Base-by-base conservation (phyloP, 176 grass and related monocot species). In the Luzula sylvatica region DNA sequence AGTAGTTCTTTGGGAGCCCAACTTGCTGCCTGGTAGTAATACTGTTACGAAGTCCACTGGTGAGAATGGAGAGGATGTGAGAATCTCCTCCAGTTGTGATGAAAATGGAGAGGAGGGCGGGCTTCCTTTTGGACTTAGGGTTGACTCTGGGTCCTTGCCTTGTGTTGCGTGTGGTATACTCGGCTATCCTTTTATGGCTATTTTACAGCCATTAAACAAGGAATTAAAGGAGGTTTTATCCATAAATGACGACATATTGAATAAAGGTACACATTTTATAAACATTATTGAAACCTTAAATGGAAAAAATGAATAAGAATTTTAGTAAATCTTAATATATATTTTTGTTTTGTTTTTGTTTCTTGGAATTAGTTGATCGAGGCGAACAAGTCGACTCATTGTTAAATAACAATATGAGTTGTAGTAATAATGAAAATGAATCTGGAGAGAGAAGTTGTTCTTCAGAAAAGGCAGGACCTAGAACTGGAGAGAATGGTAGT, bases 161-260 rank as follows among this genome's bases (percentile, higher is more conserved):
- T 98, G 92, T 55, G 92, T 98, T 80, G 92, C 92, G 49, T 98
- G 92, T 65, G 92, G 92, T 46, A 90, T 98, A 71, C 92, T 98
- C 53, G 92, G 92, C 20, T 98, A 80, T 69, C 92, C 92, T 80
- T 86, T 90, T 70, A 98, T 98, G 92, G 75, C 81, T 29, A 76
- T 98, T 65, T 63, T 98, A 43, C 92, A 98, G 64, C 92, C 92
- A 43, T 83, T 75, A 3, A 71, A 72, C 65, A 69, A 83, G 74
- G 75, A 81, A 70, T 72, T 79, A 63, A 83, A 68, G 66, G 58
- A 76, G 15, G 68, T 90, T 65, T 80, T 74, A 66, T 48, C 59
- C 69, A 47, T 9, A 35, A 72, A 70, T 72, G 48, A 15, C 18
- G 56, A 74, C 59, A 66, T 57, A 38, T 61, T 38, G 23, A 65